Conservation (phyloP, 352 stramenopile species). For the Blastocystis sp. region DNA sequence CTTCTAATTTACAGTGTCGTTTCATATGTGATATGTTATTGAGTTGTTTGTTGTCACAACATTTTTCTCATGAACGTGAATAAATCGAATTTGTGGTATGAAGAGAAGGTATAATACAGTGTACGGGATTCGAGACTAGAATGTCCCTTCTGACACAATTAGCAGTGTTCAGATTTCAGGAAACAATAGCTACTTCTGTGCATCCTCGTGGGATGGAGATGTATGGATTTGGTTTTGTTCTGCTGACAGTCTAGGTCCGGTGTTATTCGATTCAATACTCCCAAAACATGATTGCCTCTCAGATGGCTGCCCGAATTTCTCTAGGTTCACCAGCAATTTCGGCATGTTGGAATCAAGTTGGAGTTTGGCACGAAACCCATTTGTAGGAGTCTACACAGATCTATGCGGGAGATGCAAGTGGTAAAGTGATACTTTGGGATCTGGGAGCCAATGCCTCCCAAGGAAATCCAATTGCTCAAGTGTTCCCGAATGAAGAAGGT, state of each 20-base stretch:
- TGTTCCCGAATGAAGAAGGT: neutral
- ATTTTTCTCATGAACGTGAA: neutral
- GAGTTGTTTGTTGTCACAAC: neutral
- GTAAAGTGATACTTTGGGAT: constrained; percentile 44
- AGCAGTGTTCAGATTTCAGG: constrained; percentile 3
- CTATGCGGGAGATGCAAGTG: neutral
- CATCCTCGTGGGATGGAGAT: constrained; percentile 52
- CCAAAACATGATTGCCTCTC: neutral
- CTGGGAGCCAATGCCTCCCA: neutral
- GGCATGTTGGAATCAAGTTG: constrained; percentile 28
- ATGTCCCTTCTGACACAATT: constrained; percentile 31
- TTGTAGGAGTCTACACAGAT: constrained; percentile 24
- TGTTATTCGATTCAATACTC: neutral
- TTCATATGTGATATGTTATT: neutral
- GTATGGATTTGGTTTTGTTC: neutral
- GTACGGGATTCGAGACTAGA: neutral
- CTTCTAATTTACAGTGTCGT: neutral
- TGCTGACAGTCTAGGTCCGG: neutral
- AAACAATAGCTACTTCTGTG: constrained; percentile 6
- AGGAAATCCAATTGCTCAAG: constrained; percentile 8
- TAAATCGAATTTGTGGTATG: neutral
- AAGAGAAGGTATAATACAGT: neutral
- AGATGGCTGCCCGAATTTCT: neutral
- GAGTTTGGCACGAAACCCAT: neutral
- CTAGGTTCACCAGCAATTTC: constrained; percentile 1